Evolutionary conservation across 306 rosid genomes (phyloP).

Genomic region (Malus orientalis): DNA sequence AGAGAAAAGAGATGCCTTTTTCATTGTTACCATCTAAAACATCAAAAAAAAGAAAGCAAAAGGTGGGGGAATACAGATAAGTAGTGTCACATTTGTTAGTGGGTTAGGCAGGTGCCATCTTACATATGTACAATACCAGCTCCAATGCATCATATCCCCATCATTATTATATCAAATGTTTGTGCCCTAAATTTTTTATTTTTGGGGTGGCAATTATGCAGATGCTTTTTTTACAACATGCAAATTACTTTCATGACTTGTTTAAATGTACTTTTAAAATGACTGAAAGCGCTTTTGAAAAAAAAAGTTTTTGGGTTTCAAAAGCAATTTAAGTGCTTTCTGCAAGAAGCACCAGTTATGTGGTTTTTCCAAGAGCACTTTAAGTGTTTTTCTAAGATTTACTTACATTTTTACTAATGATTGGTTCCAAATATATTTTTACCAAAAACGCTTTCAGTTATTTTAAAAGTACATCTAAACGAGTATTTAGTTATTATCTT

Average conservation of each 20-base stretch:
- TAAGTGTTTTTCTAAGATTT: no score
- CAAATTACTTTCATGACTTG: background rate
- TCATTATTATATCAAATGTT: background rate
- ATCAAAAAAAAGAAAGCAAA: background rate
- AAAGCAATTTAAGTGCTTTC: no score
- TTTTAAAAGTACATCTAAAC: no score
- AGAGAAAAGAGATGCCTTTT: conserved; percentile 21
- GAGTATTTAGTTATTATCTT: background rate
- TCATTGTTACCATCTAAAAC: conserved; percentile 11
- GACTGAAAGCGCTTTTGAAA: no score
- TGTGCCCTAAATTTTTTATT: background rate
- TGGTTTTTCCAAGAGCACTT: no score
- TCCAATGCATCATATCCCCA: background rate
- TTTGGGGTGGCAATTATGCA: background rate
- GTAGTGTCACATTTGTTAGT: conserved; percentile 22
- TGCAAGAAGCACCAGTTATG: no score
- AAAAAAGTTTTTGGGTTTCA: no score
- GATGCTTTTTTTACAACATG: background rate
- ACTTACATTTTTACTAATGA: no score
- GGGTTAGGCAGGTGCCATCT: conserved; percentile 28
- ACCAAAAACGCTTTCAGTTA: no score
- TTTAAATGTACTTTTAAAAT: no score
- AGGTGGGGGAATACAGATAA: conserved; percentile 5
- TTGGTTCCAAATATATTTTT: no score
- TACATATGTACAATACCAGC: background rate